Percentiles rank a stretch among this genome's conserved stretches.
Conservation (phyloP, 2,329 filamentous ascomycete genomes). For the Trichoderma arundinaceum region DNA sequence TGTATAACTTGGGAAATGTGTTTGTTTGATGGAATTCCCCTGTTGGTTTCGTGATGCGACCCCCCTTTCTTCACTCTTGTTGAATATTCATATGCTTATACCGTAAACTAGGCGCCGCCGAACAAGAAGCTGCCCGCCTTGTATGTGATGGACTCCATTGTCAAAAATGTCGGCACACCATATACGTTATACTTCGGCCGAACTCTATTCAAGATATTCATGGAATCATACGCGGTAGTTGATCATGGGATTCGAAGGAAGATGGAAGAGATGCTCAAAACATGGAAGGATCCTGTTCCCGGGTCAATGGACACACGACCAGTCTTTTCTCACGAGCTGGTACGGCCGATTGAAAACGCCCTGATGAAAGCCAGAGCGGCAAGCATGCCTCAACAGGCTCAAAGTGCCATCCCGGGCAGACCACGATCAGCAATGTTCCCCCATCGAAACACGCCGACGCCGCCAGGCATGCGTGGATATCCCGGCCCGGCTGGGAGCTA, state of each 20-base stretch:
- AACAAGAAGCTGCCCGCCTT: conserved; percentile 92
- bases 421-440: conserved; percentile 60
- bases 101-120: conserved; percentile 71
- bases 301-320: conserved; percentile 91
- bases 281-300: conserved; percentile 96
- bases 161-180: conserved; percentile 97
- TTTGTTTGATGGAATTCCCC: background rate
- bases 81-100: conserved; percentile 46
- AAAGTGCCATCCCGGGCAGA: conserved; percentile 53
- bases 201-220: conserved; percentile 91
- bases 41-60: background rate
- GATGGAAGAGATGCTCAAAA: conserved; percentile 96
- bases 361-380: conserved; percentile 78
- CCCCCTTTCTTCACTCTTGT: background rate
- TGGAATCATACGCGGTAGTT: conserved; percentile 93
- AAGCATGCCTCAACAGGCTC: conserved; percentile 60
- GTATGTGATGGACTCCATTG: conserved; percentile 96
- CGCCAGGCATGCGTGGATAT: conserved; percentile 57
- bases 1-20: background rate
- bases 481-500: conserved; percentile 37
- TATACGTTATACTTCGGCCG: conserved; percentile 95
- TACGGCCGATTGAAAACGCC: conserved; percentile 90
- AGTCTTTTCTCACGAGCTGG: conserved; percentile 86
- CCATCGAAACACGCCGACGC: conserved; percentile 76
- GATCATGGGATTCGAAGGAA: conserved; percentile 82